A percentile compares a stretch with the other conserved stretches of the same genome.
Evolutionary conservation across 1,284 basidiomycete genomes (phyloP).

Genomic region (Cystobasidium sp.): DNA sequence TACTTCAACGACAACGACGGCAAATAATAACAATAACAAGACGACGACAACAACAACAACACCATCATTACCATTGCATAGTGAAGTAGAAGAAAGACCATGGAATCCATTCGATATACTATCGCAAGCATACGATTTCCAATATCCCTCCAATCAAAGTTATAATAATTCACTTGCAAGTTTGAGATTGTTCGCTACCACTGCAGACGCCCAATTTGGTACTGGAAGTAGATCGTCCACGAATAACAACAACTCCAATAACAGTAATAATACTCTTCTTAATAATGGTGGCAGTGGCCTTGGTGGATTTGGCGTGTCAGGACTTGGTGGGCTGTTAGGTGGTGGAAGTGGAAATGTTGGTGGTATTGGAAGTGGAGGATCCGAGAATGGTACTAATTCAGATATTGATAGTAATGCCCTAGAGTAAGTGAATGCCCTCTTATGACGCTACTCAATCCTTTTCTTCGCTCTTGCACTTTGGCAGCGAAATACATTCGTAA

Average conservation of each 20-base stretch:
- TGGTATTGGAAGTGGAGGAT: constrained; percentile 45
- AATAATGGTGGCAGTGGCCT: constrained; percentile 35
- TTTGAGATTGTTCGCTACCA: constrained; percentile 37
- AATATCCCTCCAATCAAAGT: constrained; percentile 23
- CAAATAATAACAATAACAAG: neutral
- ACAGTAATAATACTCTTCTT: neutral
- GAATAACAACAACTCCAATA: constrained; percentile 5
- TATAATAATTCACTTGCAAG: constrained; percentile 34
- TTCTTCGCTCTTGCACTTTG: neutral
- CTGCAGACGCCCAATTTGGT: constrained; percentile 41
- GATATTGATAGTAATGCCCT: constrained; percentile 43
- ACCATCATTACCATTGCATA: neutral
- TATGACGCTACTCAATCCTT: neutral
- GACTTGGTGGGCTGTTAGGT: neutral
- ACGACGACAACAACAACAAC: constrained; percentile 6
- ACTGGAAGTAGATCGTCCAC: neutral
- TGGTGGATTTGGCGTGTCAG: constrained; percentile 39
- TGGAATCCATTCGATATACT: constrained; percentile 32
- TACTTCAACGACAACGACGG: neutral
- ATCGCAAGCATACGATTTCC: constrained; percentile 37
- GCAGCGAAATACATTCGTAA: neutral
- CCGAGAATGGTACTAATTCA: constrained; percentile 42
- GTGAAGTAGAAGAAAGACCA: neutral
- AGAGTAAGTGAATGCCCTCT: constrained; percentile 22
- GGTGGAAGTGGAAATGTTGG: constrained; percentile 32